Base-by-base conservation (phyloP, 1,139 yeast species). In the Hanseniaspora gamundiae region DNA sequence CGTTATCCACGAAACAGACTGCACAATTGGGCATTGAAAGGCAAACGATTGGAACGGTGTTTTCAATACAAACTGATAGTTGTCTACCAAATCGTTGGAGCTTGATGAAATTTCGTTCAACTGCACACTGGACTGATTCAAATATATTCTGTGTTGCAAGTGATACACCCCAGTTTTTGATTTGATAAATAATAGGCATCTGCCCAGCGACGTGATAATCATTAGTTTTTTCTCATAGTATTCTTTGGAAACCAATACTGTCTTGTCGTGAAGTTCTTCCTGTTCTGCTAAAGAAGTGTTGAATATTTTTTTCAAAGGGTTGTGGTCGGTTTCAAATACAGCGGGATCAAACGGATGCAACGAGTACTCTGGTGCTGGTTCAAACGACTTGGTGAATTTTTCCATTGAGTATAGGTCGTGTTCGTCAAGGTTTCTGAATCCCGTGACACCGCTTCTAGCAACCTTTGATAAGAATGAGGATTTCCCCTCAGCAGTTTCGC, bases 391-490 rank as follows among this genome's bases (percentile, higher is more conserved):
- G 28, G 2, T n/a, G 6, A 4, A 38, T 11, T 13, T 39, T 38
- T 16, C 38, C 42, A n/a, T 35, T 6, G 20, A 7, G 28, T 36
- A 36, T n/a, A 36, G n/a, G 19, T 22, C 39, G 17, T 36, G 19
- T 24, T 36, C 39, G 11, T 21, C 28, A 10, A 36, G 7, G 28
- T 55, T 52, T 49, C 70, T 59, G 41, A 66, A 57, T 1, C 72
- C 70, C 22, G 62, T 63, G 29, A 57, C 59, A 9, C 61, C 62
- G 8, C 76, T 78, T 57, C 76, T 71, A 2, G 76, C 83, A 41
- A 76, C 80, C 56, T 77, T 81, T 6, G 68, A 60, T 14, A 64
- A 51, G 3, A 60, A 48, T 3, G 60, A 33, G 52, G 19, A 55
- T 52, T 35, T 60, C 50, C 26, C 43, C 33, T n/a, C 27, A 31